phyloP scores from a whole-genome alignment of 139 green algal genomes.

The Zygnema circumcarinatum region DNA sequence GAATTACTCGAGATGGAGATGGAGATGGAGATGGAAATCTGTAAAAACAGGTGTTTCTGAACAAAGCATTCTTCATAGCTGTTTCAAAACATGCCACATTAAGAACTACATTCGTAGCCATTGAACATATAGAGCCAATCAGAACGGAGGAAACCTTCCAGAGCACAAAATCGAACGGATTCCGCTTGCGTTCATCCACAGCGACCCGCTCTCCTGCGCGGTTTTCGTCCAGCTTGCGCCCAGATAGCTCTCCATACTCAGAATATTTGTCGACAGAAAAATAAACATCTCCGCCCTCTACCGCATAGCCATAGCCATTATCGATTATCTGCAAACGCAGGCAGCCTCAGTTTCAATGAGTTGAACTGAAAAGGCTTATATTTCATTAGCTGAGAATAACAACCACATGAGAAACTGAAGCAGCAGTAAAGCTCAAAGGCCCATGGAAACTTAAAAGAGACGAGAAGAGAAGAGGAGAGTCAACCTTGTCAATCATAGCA shows the following conservation, averaged over 20 bases:
- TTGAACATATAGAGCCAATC: background rate
- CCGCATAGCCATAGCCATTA: conserved; percentile 88
- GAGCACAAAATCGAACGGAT: conserved; percentile 94
- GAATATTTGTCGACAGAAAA: conserved; percentile 87
- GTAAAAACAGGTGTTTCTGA: too few relatives aligned
- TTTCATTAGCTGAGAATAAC: background rate
- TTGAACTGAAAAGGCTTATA: background rate
- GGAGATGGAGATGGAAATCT: too few relatives aligned
- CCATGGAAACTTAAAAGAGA: too few relatives aligned
- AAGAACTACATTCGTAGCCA: too few relatives aligned
- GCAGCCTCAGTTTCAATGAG: background rate
- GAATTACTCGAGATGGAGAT: too few relatives aligned
- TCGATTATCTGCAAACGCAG: conserved; percentile 81
- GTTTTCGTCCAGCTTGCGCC: conserved; percentile 82
- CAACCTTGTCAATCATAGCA: conserved; percentile 75
- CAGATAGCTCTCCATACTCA: conserved; percentile 89
- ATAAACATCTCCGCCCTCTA: conserved; percentile 86
- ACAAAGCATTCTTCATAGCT: too few relatives aligned
- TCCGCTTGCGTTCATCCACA: conserved; percentile 86
- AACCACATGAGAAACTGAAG: background rate
- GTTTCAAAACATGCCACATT: too few relatives aligned
- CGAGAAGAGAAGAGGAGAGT: too few relatives aligned
- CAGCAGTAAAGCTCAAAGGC: background rate
- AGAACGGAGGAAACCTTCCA: conserved; percentile 63
- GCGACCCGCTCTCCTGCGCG: conserved; percentile 84